Evolutionary conservation across 176 grass and related monocot genomes (phyloP).

Genomic region (Bolboschoenus planiculmis): DNA sequence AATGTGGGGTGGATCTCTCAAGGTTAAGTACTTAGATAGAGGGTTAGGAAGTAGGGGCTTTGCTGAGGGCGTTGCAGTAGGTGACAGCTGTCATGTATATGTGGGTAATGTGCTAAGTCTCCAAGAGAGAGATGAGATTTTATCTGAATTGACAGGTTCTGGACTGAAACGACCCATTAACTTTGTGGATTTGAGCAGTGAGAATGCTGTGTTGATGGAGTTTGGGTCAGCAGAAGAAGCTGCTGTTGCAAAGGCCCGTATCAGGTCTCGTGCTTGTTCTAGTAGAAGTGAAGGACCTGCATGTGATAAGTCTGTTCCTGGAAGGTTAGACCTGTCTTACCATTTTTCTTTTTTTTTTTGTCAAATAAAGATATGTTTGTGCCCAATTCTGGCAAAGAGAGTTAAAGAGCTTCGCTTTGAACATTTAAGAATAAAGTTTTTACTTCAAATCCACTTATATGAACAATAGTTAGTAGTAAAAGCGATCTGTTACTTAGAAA

Average conservation of each 20-base stretch:
- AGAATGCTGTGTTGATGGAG: slow-evolving; percentile 79
- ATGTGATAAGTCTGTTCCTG: slow-evolving; percentile 30
- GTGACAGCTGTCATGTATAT: slow-evolving; percentile 75
- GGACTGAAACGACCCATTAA: slow-evolving; percentile 47
- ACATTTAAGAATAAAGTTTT: neutral
- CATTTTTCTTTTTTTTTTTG: neutral
- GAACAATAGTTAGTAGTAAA: neutral
- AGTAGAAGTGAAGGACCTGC: neutral
- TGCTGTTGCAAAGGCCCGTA: slow-evolving; percentile 56
- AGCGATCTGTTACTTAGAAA: neutral
- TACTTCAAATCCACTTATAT: neutral
- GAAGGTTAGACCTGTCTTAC: neutral
- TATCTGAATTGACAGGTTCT: slow-evolving; percentile 48
- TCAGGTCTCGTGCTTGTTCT: slow-evolving; percentile 42
- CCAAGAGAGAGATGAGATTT: slow-evolving; percentile 70
- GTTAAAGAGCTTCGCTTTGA: neutral
- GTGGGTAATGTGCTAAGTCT: slow-evolving; percentile 57
- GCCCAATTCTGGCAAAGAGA: neutral
- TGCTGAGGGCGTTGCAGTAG: slow-evolving; percentile 56
- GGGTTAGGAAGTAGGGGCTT: slow-evolving; percentile 59
- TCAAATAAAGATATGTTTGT: neutral
- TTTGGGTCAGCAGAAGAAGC: slow-evolving; percentile 69
- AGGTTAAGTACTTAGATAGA: slow-evolving; percentile 73
- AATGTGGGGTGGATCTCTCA: slow-evolving; percentile 61
- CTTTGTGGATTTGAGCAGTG: slow-evolving; percentile 44